Percentiles rank a stretch among this genome's conserved stretches.
Conservation (phyloP, 805 yeast species). For the Komagataella populi region DNA sequence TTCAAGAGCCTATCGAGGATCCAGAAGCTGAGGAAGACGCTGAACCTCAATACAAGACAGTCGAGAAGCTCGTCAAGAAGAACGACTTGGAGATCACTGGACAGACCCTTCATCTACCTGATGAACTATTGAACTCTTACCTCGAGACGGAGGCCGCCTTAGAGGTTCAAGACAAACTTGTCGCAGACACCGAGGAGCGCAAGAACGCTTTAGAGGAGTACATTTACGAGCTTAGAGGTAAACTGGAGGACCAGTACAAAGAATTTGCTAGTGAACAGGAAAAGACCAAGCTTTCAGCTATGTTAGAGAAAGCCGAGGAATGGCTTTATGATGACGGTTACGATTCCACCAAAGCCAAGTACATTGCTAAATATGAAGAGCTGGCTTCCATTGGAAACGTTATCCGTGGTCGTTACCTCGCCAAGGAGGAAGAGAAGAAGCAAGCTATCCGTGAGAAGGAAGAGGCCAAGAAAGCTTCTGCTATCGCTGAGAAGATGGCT, state of each 20-base stretch:
- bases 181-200: constrained; percentile 97
- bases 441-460: constrained; percentile 77
- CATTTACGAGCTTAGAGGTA: constrained; percentile 94
- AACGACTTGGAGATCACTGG: constrained; percentile 55
- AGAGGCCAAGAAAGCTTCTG: constrained; percentile 77
- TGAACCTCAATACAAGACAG: constrained; percentile 79
- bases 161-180: constrained; percentile 86
- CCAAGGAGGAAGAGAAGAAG: constrained; percentile 90
- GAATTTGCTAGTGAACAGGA: constrained; percentile 85
- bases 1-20: constrained; percentile 76
- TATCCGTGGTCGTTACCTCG: constrained; percentile 87
- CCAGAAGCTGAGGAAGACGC: constrained; percentile 43
- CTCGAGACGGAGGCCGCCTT: constrained; percentile 78
- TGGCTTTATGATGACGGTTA: constrained; percentile 98
- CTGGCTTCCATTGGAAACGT: constrained; percentile 89
- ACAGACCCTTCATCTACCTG: constrained; percentile 49
- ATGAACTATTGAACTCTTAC: constrained; percentile 37
- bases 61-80: constrained; percentile 89
- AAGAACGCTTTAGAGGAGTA: constrained; percentile 98
- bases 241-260: constrained; percentile 83
- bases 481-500: constrained; percentile 71
- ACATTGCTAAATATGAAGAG: constrained; percentile 96
- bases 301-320: constrained; percentile 82
- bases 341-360: constrained; percentile 91
- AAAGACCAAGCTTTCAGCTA: constrained; percentile 61